These are phyloP conservation scores for Phytophthora syringae DNA, from an alignment of 352 stramenopile species.

Conservation along the genomic window DNA sequence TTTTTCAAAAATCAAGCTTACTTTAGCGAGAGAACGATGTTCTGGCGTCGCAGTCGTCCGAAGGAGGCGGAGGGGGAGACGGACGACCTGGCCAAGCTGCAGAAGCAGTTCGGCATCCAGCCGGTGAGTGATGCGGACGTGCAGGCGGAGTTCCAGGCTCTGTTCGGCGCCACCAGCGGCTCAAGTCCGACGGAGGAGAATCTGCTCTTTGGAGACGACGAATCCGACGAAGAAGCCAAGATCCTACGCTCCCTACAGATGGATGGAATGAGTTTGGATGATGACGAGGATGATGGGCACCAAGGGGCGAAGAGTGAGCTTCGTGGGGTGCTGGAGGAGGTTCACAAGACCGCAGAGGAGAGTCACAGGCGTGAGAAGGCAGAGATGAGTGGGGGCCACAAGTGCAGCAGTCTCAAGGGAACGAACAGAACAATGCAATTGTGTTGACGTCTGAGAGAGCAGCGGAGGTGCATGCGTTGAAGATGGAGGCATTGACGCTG, in stretches of 20 bases:
- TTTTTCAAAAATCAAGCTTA: too few relatives aligned
- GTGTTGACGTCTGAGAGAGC: background rate
- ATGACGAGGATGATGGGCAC: constrained; percentile 31
- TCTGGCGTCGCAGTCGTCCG: constrained; percentile 60
- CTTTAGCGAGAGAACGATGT: too few relatives aligned
- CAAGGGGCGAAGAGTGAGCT: constrained; percentile 46
- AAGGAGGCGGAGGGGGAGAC: constrained; percentile 30
- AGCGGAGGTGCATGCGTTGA: constrained; percentile 49
- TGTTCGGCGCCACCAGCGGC: constrained; percentile 42
- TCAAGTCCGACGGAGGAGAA: constrained; percentile 60
- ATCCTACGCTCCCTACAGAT: constrained; percentile 66
- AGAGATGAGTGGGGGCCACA: constrained; percentile 19
- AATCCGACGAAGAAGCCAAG: constrained; percentile 62
- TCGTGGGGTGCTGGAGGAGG: constrained; percentile 41
- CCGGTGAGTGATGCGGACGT: constrained; percentile 74
- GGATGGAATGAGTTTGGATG: constrained; percentile 34
- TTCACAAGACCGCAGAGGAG: constrained; percentile 37
- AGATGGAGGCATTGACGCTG: constrained; percentile 58
- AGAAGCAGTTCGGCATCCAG: constrained; percentile 82
- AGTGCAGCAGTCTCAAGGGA: background rate
- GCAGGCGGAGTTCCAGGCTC: constrained; percentile 62
- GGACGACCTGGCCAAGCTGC: constrained; percentile 65
- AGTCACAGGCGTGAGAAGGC: constrained; percentile 30
- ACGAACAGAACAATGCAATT: background rate
- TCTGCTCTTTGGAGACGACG: constrained; percentile 41